These are phyloP conservation scores for Plasmodium relictum DNA, from an alignment of 169 alveolate genomes.

Conservation along the genomic window DNA sequence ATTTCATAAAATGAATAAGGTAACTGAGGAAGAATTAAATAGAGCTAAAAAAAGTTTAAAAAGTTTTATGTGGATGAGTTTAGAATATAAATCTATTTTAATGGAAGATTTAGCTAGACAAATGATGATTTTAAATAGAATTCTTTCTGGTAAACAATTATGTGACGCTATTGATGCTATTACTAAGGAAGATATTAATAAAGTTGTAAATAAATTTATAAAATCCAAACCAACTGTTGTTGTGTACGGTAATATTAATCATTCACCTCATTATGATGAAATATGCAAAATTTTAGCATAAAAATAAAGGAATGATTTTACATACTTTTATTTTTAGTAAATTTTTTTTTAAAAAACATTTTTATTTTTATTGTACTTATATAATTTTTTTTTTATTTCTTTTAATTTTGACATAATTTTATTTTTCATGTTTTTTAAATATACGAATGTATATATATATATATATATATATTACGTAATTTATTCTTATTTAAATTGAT, in stretches of 20 bases:
- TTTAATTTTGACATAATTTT: too few species aligned
- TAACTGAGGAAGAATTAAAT: conserved; percentile 86
- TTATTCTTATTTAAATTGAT: too few species aligned
- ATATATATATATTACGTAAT: too few species aligned
- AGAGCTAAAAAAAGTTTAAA: conserved; percentile 89
- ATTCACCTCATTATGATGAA: conserved; percentile 88
- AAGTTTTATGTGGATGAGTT: conserved; percentile 86
- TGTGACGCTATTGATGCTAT: conserved; percentile 86
- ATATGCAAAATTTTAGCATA: conserved; percentile 73
- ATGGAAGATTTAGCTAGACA: conserved; percentile 92
- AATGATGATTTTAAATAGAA: conserved; percentile 86
- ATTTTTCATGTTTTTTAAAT: not conserved
- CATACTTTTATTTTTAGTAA: not conserved
- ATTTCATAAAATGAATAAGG: conserved; percentile 81
- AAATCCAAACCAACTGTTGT: conserved; percentile 86
- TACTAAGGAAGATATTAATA: conserved; percentile 81
- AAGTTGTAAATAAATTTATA: conserved; percentile 81
- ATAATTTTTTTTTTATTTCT: too few species aligned
- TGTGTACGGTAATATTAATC: conserved; percentile 86
- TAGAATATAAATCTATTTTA: conserved; percentile 86
- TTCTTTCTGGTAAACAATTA: conserved; percentile 81
- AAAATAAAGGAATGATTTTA: not conserved
- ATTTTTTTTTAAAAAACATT: too few species aligned
- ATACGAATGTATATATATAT: not conserved
- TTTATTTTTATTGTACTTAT: too few species aligned